Base-by-base conservation (phyloP, 805 yeast genomes). In the Grigorovia transvaalensis region DNA sequence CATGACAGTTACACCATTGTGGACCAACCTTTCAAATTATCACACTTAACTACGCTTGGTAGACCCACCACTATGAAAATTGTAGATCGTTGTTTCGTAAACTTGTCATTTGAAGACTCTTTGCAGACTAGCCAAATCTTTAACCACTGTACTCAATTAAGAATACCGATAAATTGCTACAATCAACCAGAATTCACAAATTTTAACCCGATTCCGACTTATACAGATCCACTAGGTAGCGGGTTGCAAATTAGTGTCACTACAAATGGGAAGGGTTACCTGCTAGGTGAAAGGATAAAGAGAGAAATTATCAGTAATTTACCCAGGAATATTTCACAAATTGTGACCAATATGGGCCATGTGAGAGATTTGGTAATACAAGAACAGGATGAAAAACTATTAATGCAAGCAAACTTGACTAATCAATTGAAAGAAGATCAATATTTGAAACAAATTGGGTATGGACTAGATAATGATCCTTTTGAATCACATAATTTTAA, bases 221-320 rank as follows among this genome's bases (percentile, higher is more conserved):
- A 78, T 61, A 70, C 73, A 1, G 81, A 82, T 52, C 93, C 95
- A 7, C 80, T 78, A 49, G 60, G 62, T 18, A 67, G 70, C 49
- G 71, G 71, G 1, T 80, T 90, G 67, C 91, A 86, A 65, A 58
- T 90, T 50, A 95, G 96, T 0, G 79, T 90, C 9, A 81, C 91
- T 2, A 90, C 97, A 0, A 78, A 82, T 27, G 95, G 96, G 0
- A 85, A 85, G 68, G 96, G 97, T 4, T 90, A 97, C 70, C 79
- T 88, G 49, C 71, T 90, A 49, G 95, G 96, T 1, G 78, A 82
- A 51, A 74, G 96, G 58, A 76, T 90, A 59, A 85, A 82, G 59
- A 72, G 97, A 56, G 95, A 86, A 54, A 68, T 88, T 44, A 79
- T 80, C 0, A 72, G 78, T 33, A 67, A 75, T 5, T 70, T 90